A percentile compares a stretch with the other conserved stretches of the same genome.
phyloP scores from a whole-genome alignment of 768 basidiomycete genomes.

The Agrocybe praecox region DNA sequence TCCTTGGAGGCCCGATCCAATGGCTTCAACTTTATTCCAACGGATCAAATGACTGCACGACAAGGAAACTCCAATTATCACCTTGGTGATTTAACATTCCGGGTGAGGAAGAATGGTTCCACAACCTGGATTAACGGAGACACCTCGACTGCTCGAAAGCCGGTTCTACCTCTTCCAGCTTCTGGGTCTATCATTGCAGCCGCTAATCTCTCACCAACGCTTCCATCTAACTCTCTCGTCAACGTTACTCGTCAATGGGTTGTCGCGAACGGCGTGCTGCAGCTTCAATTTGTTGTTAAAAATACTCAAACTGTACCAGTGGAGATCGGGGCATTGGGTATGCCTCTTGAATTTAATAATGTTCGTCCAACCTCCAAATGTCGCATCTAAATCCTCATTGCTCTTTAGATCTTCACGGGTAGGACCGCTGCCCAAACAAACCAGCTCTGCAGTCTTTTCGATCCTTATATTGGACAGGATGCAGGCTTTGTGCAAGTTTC shows the following conservation, averaged over 20 bases:
- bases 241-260: slow-evolving; percentile 58
- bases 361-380: slow-evolving; percentile 21
- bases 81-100: slow-evolving; percentile 57
- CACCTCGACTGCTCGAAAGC: slow-evolving; percentile 40
- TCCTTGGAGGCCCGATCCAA: slow-evolving; percentile 42
- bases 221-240: slow-evolving; percentile 45
- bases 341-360: slow-evolving; percentile 59
- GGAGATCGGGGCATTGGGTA: slow-evolving; percentile 56
- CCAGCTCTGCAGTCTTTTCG: slow-evolving; percentile 52
- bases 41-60: slow-evolving; percentile 50
- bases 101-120: slow-evolving; percentile 46
- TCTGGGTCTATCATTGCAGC: slow-evolving; percentile 50
- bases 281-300: slow-evolving; percentile 52
- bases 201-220: slow-evolving; percentile 50
- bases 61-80: slow-evolving; percentile 53
- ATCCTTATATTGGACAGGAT: slow-evolving; percentile 60
- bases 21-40: slow-evolving; percentile 54
- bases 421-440: slow-evolving; percentile 55
- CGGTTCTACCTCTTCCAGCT: slow-evolving; percentile 36
- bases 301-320: slow-evolving; percentile 49
- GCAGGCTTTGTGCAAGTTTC: slow-evolving; percentile 56
- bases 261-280: slow-evolving; percentile 37
- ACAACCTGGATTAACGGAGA: slow-evolving; percentile 50
- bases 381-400: background rate
- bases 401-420: slow-evolving; percentile 52